Evolutionary conservation across 2,329 filamentous ascomycete species (phyloP).

Genomic region (Didymosphaeria variabile): DNA sequence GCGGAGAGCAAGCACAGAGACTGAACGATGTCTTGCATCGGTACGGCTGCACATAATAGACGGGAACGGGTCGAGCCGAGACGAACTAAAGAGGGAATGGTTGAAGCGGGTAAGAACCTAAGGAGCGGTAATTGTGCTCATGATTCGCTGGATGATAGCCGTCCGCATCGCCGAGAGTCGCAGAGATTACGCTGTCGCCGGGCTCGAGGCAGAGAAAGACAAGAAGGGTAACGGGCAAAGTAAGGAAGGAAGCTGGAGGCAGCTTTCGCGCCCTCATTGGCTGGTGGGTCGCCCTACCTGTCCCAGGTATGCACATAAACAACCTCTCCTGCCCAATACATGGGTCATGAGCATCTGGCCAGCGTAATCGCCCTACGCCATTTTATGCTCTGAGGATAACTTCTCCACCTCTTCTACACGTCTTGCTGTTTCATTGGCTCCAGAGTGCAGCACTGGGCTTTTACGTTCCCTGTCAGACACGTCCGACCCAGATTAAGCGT

Average conservation of each 20-base stretch:
- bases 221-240: conserved; percentile 28
- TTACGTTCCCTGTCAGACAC: conserved; percentile 31
- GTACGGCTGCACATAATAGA: conserved; percentile 39
- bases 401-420: conserved; percentile 31
- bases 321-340: conserved; percentile 43
- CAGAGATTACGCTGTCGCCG: conserved; percentile 30
- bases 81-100: conserved; percentile 29
- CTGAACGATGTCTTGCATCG: conserved; percentile 22
- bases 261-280: conserved; percentile 43
- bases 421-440: conserved; percentile 39
- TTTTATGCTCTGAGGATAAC: conserved; percentile 28
- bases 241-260: conserved; percentile 31
- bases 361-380: conserved; percentile 28
- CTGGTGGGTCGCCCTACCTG: conserved; percentile 36
- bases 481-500: conserved; percentile 32
- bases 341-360: conserved; percentile 28
- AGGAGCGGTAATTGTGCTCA: conserved; percentile 21
- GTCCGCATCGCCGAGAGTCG: conserved; percentile 27
- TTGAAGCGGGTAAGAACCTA: conserved; percentile 27
- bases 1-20: not conserved
- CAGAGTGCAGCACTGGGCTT: conserved; percentile 22
- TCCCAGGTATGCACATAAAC: conserved; percentile 45
- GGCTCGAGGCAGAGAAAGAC: conserved; percentile 30
- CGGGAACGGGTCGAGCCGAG: conserved; percentile 41
- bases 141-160: conserved; percentile 30